A percentile compares a stretch with the other conserved stretches of the same genome.
Evolutionary conservation across 495 filamentous ascomycete genomes (phyloP).

Genomic region (Lasiosphaeria ovina): DNA sequence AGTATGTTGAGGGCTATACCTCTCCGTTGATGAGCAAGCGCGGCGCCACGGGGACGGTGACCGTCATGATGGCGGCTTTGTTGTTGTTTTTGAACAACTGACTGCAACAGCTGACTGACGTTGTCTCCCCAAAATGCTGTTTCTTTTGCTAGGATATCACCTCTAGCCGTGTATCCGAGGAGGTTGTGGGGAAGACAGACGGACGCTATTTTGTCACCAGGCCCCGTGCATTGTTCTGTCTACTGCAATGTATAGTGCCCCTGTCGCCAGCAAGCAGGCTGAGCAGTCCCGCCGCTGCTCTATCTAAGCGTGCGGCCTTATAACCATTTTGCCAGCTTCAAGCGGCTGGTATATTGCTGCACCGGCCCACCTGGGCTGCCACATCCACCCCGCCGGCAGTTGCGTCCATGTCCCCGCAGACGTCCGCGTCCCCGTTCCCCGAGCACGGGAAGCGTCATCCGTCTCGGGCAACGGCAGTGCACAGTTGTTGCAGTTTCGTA

Average conservation of each 20-base stretch:
- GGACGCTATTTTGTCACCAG: too few relatives aligned
- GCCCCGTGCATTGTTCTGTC: too few relatives aligned
- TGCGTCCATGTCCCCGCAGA: not conserved
- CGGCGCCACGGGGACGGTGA: slow-evolving; percentile 5
- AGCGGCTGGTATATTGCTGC: not conserved
- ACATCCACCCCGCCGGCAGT: slow-evolving; percentile 1
- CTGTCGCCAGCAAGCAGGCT: too few relatives aligned
- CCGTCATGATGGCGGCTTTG: not conserved
- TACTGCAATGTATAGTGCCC: too few relatives aligned
- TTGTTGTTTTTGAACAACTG: too few relatives aligned
- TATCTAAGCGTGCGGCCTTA: not conserved
- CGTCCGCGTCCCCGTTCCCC: not conserved
- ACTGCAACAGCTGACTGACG: too few relatives aligned
- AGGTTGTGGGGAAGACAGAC: too few relatives aligned
- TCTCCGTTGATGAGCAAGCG: slow-evolving; percentile 41
- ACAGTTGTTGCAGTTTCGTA: not conserved
- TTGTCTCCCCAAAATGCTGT: too few relatives aligned
- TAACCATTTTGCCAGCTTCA: not conserved
- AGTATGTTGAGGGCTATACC: slow-evolving; percentile 16
- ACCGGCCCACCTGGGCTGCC: not conserved
- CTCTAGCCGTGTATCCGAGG: too few relatives aligned
- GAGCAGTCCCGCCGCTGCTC: too few relatives aligned
- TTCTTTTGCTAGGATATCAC: too few relatives aligned
- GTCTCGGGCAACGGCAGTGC: not conserved
- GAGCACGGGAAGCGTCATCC: slow-evolving; percentile 4